Evolutionary conservation across 306 rosid genomes (phyloP).

Genomic region (Acacia confusa): DNA sequence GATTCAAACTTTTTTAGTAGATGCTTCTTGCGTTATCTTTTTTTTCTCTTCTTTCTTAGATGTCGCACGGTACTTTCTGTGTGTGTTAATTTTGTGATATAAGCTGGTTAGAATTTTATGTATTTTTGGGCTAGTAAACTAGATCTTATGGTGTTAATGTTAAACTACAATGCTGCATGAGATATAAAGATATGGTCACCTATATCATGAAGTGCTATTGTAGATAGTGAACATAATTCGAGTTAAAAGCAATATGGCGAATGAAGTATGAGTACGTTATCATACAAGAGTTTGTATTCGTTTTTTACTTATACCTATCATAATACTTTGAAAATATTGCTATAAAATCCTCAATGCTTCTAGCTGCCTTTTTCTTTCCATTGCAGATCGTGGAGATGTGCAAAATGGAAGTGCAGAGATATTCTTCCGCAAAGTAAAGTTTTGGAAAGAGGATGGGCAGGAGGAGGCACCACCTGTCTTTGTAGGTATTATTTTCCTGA

Average conservation of each 20-base stretch:
- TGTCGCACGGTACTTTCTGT: neutral
- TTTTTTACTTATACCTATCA: neutral
- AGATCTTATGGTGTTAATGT: constrained; percentile 13
- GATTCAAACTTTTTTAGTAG: neutral
- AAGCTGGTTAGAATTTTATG: constrained; percentile 19
- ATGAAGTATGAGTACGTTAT: neutral
- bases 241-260: constrained; percentile 10
- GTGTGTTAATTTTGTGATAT: neutral
- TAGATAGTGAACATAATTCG: neutral
- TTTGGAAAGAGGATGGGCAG: constrained; percentile 83
- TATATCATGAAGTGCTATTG: constrained; percentile 10
- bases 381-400: constrained; percentile 79
- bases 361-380: constrained; percentile 8
- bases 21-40: neutral
- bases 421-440: constrained; percentile 84
- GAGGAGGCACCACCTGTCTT: constrained; percentile 97
- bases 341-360: constrained; percentile 1
- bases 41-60: neutral
- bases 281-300: constrained; percentile 15
- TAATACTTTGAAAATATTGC: constrained; percentile 5
- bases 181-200: neutral
- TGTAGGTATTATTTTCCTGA: constrained; percentile 89
- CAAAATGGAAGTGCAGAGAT: constrained; percentile 75
- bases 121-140: constrained; percentile 18
- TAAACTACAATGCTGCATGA: neutral